Percentiles rank a stretch among this genome's conserved stretches.
These are phyloP conservation scores for Rhodosporidiobolus sp. DNA, from an alignment of 768 basidiomycete genomes.

Conservation along the genomic window DNA sequence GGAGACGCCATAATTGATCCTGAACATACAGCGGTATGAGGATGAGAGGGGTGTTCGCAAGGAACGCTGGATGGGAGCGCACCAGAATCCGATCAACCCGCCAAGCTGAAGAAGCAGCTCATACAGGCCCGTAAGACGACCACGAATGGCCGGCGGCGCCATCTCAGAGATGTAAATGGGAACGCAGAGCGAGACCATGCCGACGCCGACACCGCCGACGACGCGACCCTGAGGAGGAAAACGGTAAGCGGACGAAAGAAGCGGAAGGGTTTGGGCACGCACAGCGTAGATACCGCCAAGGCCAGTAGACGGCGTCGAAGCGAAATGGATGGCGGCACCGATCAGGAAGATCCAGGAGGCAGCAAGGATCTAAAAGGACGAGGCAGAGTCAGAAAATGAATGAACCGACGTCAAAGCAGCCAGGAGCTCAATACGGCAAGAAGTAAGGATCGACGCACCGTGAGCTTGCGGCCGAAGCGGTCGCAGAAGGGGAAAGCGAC, in stretches of 20 bases:
- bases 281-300: constrained; percentile 42
- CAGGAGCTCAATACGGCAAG: no score
- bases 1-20: constrained; percentile 41
- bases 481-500: constrained; percentile 22
- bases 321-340: constrained; percentile 43
- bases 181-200: constrained; percentile 44
- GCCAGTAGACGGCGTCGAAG: constrained; percentile 9
- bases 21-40: constrained; percentile 32
- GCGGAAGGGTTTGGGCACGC: constrained; percentile 9
- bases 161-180: constrained; percentile 55
- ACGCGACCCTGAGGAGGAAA: constrained; percentile 51
- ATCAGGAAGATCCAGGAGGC: constrained; percentile 50
- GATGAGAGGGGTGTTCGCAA: no score
- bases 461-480: constrained; percentile 49
- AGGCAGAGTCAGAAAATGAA: no score
- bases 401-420: no score
- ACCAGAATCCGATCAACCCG: constrained; percentile 48
- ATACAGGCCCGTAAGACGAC: constrained; percentile 55
- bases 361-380: neutral
- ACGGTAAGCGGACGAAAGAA: constrained; percentile 39
- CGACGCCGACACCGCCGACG: constrained; percentile 51
- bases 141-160: constrained; percentile 45
- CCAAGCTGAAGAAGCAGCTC: constrained; percentile 54
- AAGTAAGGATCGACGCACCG: no score
- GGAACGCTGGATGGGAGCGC: constrained; percentile 42